phyloP scores from a whole-genome alignment of 1,284 basidiomycete genomes.

The Volvariella volvacea region DNA sequence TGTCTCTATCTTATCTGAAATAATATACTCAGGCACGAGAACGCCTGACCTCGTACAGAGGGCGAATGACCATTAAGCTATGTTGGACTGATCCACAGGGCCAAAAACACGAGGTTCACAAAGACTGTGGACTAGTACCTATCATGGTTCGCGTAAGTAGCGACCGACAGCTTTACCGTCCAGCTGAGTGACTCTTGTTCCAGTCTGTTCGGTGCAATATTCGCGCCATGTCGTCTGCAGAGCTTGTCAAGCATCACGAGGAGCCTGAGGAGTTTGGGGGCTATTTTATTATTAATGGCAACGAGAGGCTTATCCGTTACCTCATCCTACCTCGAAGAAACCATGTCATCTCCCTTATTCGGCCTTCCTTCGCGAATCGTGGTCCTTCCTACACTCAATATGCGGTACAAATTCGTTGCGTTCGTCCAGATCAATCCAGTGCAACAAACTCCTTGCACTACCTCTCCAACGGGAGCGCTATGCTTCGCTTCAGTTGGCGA shows the following conservation, averaged over 20 bases:
- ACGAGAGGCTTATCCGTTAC: slow-evolving; percentile 97
- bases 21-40: slow-evolving; percentile 69
- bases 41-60: slow-evolving; percentile 87
- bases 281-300: slow-evolving; percentile 98
- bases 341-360: slow-evolving; percentile 82
- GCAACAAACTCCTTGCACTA: slow-evolving; percentile 97
- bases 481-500: slow-evolving; percentile 93
- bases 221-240: slow-evolving; percentile 76
- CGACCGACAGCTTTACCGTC: slow-evolving; percentile 1
- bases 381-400: slow-evolving; percentile 94
- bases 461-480: slow-evolving; percentile 92
- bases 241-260: slow-evolving; percentile 88
- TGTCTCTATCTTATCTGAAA: neutral
- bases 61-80: slow-evolving; percentile 85
- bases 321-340: slow-evolving; percentile 89
- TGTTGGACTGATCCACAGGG: slow-evolving; percentile 78
- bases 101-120: slow-evolving; percentile 69
- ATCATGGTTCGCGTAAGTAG: slow-evolving; percentile 90
- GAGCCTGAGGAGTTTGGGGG: slow-evolving; percentile 99
- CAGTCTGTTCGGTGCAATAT: slow-evolving; percentile 95
- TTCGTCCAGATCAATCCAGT: slow-evolving; percentile 86
- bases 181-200: slow-evolving; percentile 1
- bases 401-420: slow-evolving; percentile 94
- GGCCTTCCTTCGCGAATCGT: slow-evolving; percentile 85
- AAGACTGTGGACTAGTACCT: slow-evolving; percentile 90